phyloP scores from a whole-genome alignment of 2,329 filamentous ascomycete genomes.

The Fusarium veterinarium region DNA sequence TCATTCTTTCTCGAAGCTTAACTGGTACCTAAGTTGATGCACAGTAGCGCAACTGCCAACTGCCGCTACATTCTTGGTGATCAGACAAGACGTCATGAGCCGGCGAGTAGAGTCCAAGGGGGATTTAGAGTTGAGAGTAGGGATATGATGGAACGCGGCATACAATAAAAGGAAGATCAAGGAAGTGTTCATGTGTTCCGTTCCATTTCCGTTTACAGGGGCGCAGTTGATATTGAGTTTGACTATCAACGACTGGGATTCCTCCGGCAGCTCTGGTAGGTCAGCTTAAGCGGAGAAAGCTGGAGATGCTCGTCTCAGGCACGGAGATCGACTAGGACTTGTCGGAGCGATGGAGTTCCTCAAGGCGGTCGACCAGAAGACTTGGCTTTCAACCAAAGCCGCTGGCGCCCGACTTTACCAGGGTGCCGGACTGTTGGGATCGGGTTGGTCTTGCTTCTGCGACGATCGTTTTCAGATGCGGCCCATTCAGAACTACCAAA shows the following conservation, averaged over 20 bases:
- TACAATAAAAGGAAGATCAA: constrained; percentile 2
- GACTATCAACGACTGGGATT: constrained; percentile 1
- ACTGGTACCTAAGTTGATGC: constrained; percentile 23
- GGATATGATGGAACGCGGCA: constrained; percentile 7
- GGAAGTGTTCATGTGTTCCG: constrained; percentile 22
- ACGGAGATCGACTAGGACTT: constrained; percentile 29
- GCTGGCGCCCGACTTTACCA: constrained; percentile 43
- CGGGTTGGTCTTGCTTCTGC: constrained; percentile 15
- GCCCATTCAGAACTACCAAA: constrained; percentile 22
- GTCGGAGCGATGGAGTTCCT: constrained; percentile 26
- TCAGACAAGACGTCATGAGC: constrained; percentile 13
- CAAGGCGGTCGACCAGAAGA: constrained; percentile 37
- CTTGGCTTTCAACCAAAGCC: constrained; percentile 43
- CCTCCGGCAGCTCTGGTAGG: constrained; percentile 18
- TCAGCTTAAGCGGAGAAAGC: constrained; percentile 20
- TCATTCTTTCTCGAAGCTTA: constrained; percentile 34
- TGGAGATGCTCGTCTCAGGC: constrained; percentile 39
- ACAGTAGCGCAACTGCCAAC: constrained; percentile 26
- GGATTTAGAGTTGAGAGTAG: constrained; percentile 18
- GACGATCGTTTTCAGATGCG: constrained; percentile 32
- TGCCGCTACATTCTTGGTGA: constrained; percentile 18
- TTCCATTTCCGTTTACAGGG: constrained; percentile 15
- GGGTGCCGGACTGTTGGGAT: constrained; percentile 35
- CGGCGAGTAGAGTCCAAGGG: neutral
- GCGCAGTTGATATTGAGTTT: constrained; percentile 35